Evolutionary conservation across 2,329 filamentous ascomycete genomes (phyloP).

Genomic region (Colletotrichum cereale): DNA sequence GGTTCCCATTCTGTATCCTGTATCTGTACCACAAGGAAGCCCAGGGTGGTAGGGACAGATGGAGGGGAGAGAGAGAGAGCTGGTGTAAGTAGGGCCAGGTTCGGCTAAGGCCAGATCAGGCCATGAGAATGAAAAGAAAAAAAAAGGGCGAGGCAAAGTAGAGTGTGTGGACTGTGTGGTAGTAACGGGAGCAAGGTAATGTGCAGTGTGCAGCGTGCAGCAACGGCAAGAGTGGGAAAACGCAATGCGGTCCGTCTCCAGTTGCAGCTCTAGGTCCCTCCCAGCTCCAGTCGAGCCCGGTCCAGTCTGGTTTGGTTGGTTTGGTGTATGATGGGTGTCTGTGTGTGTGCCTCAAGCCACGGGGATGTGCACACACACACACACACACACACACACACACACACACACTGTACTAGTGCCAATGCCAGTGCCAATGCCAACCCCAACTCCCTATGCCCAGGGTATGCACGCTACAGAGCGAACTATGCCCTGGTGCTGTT

Average conservation of each 20-base stretch:
- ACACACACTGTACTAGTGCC: constrained; percentile 27
- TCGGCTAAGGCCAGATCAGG: constrained; percentile 15
- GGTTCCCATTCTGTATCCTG: constrained; percentile 1
- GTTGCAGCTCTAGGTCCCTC: neutral
- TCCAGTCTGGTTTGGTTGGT: constrained; percentile 7
- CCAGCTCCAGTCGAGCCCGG: neutral
- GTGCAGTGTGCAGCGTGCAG: constrained; percentile 10
- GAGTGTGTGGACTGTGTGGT: neutral
- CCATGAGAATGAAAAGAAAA: neutral
- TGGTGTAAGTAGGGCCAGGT: constrained; percentile 1
- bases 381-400: too few relatives aligned
- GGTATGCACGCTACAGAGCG: constrained; percentile 8
- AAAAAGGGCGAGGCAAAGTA: neutral
- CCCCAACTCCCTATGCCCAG: constrained; percentile 6
- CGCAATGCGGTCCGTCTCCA: constrained; percentile 10
- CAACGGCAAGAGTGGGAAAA: neutral
- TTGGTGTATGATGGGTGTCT: constrained; percentile 8
- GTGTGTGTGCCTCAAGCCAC: constrained; percentile 14
- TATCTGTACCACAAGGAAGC: neutral
- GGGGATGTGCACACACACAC: too few relatives aligned
- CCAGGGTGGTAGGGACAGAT: neutral
- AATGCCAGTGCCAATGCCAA: neutral
- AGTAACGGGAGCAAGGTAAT: constrained; percentile 10
- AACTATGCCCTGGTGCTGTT: constrained; percentile 25
- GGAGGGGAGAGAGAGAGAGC: neutral